Evolutionary conservation across 306 rosid species (phyloP), one percentile per base, ranked within the genome.

Genomic region (Fragaria ananassa): DNA sequence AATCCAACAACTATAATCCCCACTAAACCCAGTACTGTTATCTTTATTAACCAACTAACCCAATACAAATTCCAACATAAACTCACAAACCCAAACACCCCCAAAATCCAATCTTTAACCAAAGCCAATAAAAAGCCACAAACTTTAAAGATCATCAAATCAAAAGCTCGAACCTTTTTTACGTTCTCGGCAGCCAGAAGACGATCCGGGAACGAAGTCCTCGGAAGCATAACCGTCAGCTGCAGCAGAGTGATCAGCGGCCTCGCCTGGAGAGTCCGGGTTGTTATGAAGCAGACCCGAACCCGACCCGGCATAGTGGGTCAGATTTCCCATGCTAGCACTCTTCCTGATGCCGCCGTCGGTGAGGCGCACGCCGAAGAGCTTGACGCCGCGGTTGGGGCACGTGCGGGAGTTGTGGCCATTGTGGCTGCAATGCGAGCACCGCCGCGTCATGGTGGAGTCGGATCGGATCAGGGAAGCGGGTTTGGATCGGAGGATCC

Each of bases 361-460:
- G 15, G 96, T 95, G 83, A 95, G 83, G 54, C 98, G 86, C 50
- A 95, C 98, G 17, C 98, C 98, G 37, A 95, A 95, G 0, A 95
- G 85, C 89, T 95, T 95, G 37, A 95, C 98, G 19, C 96, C 98
- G 0, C 97, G 98, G 74, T 95, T 92, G 10, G 97, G 98, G 49
- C 98, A 95, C 0, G 98, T 95, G 78, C 98, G 84, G 4, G 98
- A 92, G 83, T 95, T 95, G 85, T 95, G 98, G 14, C 98, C 98
- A 85, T 92, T 92, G 86, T 92, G 90, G 86, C 98, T 90, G 89
- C 98, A 95, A 90, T 95, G 96, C 68, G 98, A 95, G 84, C 98
- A 95, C 56, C 95, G 81, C 77, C 98, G 90, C 63, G 98, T 95
- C 98, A 95, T 95, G 50, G 85, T 51, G 53, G 53, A 74, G 68